Conservation (phyloP, 192 early-diverging fungal species). For the Coemansia sp. region DNA sequence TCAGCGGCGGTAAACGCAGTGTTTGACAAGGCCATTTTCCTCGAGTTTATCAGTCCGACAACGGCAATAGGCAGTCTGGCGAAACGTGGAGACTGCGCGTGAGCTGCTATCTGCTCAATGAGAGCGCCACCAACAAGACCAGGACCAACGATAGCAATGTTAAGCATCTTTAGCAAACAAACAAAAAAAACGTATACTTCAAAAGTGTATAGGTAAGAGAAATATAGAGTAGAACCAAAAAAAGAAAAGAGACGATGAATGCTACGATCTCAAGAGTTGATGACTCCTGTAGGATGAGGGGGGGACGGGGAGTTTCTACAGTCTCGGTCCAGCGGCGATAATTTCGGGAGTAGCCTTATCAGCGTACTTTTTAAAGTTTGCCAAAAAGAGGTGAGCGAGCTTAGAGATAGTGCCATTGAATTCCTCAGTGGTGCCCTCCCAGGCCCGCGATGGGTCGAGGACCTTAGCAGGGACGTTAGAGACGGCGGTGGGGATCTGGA, state of each 20-base stretch:
- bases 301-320: conserved; percentile 35
- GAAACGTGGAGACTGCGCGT: conserved; percentile 51
- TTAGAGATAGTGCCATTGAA: conserved; percentile 69
- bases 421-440: conserved; percentile 73
- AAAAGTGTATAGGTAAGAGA: background rate
- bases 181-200: background rate
- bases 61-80: conserved; percentile 64
- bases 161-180: conserved; percentile 51
- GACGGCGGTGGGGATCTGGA: conserved; percentile 81
- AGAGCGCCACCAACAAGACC: conserved; percentile 95
- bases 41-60: conserved; percentile 80
- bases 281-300: conserved; percentile 1
- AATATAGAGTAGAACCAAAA: background rate
- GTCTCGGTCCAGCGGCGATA: conserved; percentile 80
- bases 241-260: background rate
- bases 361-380: conserved; percentile 89
- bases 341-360: conserved; percentile 76
- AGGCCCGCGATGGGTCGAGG: conserved; percentile 84
- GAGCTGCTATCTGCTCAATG: conserved; percentile 73
- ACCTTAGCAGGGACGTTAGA: conserved; percentile 81
- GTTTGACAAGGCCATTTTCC: conserved; percentile 64
- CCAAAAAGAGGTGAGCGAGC: conserved; percentile 82
- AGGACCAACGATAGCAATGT: conserved; percentile 91
- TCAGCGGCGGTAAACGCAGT: conserved; percentile 51
- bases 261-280: conserved; percentile 9